Conservation (phyloP, 805 yeast genomes). For the Maudiozyma barnettii region DNA sequence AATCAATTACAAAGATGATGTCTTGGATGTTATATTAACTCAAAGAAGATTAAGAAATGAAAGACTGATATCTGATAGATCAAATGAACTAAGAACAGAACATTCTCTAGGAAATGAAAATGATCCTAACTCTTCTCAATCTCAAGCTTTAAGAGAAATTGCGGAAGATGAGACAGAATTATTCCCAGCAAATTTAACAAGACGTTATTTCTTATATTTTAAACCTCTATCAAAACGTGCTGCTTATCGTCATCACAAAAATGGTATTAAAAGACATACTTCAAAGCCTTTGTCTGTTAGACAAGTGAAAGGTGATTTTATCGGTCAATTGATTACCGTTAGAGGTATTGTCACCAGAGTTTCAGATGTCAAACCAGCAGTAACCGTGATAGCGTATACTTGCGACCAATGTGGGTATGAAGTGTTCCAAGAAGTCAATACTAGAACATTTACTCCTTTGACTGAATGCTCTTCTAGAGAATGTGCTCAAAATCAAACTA, state of each 20-base stretch:
- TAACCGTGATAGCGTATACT: slow-evolving; percentile 86
- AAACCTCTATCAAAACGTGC: slow-evolving; percentile 53
- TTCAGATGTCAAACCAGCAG: slow-evolving; percentile 90
- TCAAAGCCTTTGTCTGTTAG: slow-evolving; percentile 73
- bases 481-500: slow-evolving; percentile 68
- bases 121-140: slow-evolving; percentile 19
- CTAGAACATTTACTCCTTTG: slow-evolving; percentile 80
- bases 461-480: slow-evolving; percentile 74
- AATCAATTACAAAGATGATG: slow-evolving; percentile 74
- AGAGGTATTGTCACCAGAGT: slow-evolving; percentile 93
- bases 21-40: slow-evolving; percentile 82
- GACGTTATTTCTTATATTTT: slow-evolving; percentile 82
- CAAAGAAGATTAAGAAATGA: slow-evolving; percentile 81
- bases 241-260: slow-evolving; percentile 20
- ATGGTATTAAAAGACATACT: slow-evolving; percentile 14
- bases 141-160: slow-evolving; percentile 26
- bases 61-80: slow-evolving; percentile 56
- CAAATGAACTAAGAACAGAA: slow-evolving; percentile 47
- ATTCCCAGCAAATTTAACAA: slow-evolving; percentile 78
- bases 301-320: slow-evolving; percentile 70
- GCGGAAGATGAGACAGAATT: slow-evolving; percentile 37
- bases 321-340: slow-evolving; percentile 83
- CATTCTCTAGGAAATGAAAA: slow-evolving; percentile 24
- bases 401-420: slow-evolving; percentile 97
- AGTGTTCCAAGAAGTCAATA: slow-evolving; percentile 86